phyloP scores from a whole-genome alignment of 1,284 basidiomycete genomes.

The Volvariella volvacea region DNA sequence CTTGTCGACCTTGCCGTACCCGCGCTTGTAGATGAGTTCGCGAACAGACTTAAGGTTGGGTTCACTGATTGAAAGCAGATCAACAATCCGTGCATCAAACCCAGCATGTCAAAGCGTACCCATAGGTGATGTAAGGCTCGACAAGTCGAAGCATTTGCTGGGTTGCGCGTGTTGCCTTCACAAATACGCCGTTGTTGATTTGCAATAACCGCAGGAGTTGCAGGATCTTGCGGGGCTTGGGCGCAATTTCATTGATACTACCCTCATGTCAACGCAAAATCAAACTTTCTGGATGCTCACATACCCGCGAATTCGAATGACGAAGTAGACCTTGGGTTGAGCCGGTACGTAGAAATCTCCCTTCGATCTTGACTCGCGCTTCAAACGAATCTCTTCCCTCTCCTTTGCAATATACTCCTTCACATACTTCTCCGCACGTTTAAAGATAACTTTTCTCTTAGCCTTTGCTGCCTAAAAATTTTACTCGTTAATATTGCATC shows the following conservation, averaged over 20 bases:
- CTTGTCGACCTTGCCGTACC: constrained; percentile 97
- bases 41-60: constrained; percentile 96
- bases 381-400: constrained; percentile 95
- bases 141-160: constrained; percentile 97
- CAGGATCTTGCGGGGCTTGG: constrained; percentile 98
- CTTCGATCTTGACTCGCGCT: constrained; percentile 86
- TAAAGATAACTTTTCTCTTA: constrained; percentile 98
- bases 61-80: constrained; percentile 42
- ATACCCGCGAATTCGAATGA: constrained; percentile 92
- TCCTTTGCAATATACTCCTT: constrained; percentile 94
- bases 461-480: constrained; percentile 70
- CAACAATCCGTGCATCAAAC: constrained; percentile 1
- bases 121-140: constrained; percentile 96
- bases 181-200: constrained; percentile 99
- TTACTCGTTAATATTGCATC: constrained; percentile 5
- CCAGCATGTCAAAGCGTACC: constrained; percentile 41
- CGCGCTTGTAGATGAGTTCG: constrained; percentile 99
- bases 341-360: constrained; percentile 98
- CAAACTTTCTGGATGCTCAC: constrained; percentile 22
- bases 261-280: constrained; percentile 1
- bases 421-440: constrained; percentile 97
- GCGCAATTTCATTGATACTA: constrained; percentile 99
- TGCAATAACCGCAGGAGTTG: constrained; percentile 98
- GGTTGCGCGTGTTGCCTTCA: constrained; percentile 96
- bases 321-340: constrained; percentile 97